Evolutionary conservation across 495 filamentous ascomycete species (phyloP), one percentile per base, ranked within the genome.

Genomic region (Penicillium longicatenatum): DNA sequence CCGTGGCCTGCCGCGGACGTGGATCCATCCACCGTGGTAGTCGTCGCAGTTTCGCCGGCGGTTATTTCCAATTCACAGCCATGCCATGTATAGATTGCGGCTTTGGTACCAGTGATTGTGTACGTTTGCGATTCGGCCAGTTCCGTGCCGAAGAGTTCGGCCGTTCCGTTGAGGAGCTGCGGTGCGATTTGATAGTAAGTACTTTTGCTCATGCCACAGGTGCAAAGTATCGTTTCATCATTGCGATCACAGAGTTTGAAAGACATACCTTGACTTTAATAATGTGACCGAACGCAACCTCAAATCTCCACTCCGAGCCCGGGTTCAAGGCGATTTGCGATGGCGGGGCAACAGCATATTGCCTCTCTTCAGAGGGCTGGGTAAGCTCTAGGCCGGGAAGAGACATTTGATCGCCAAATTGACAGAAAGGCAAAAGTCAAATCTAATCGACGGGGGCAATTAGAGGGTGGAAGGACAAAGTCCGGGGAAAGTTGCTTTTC

Each of bases 131-230:
- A 89, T 12, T 84, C 81, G 12, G 92, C 91, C 54, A 99, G 89
- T 74, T 98, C 93, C 48, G 92, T 94, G 68, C 95, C 95, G 75
- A 98, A 97, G 65, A 95, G 84, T 78, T 99, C 94, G 41, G 95
- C 95, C 12, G 86, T 91, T 61, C 94, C 94, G 37, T 80, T 82
- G 39, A 89, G 71, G 20, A 99, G 81, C 82, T 89, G 62, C 26
- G n/a, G 6, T n/a, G 45, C 24, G 45, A 16, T n/a, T n/a, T 3
- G 14, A 14, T 14, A 1, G 24, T 48, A 12, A 37, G 30, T 31
- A 29, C 5, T 17, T 4, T 47, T 22, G 11, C 16, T n/a, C 42
- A 19, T n/a, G 8, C 52, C 8, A n/a, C 17, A 3, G 14, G 2
- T 51, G 24, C 29, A 1, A 14, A 26, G 10, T 12, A n/a, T 6